Base-by-base conservation (phyloP, 495 filamentous ascomycete genomes). In the Aspergillus cristatus region DNA sequence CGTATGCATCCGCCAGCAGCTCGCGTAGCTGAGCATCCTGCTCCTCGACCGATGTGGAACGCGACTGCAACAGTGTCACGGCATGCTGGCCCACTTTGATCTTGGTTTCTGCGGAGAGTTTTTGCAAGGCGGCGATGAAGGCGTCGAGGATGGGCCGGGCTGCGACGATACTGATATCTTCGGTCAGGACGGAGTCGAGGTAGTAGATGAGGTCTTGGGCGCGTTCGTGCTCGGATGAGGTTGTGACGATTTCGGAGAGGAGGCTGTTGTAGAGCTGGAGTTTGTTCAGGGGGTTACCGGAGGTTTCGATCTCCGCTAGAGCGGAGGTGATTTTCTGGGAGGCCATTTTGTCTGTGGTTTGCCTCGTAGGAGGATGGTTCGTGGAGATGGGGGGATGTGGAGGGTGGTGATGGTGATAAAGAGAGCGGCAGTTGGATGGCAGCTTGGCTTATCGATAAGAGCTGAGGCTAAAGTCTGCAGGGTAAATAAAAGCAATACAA, bases 1-100 rank as follows among this genome's bases (percentile, higher is more conserved):
- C 86, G 65, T 91, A 81, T 16, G 87, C 84, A 36, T 83, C 74
- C 3, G 93, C 91, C 4, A 94, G 70, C 16, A 86, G 72, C 48
- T 87, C 78, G 33, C 87, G 81, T 35, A 97, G 74, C 40, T 73
- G 70, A 1, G 79, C 72, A 47, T 87, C 85, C 42, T 83, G 78
- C 58, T 96, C 86, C 60, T 97, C 93, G 50, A 84, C 84, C 3
- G 84, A 86, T 40, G 82, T 67, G 47, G 81, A 67, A 51, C 74
- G 73, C 35, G 75, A 70, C 40, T 73, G 67, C 20, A 94, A 71
- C 26, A 77, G 64, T 31, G 70, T 65, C 26, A 90, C 66, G 18
- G 82, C 75, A 48, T 81, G 72, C 40, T 75, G 70, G 39, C 83
- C 85, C 24, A 84, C 77, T 43, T 74, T 72, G 43, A 90, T 79